Evolutionary conservation across 306 rosid species (phyloP), one percentile per base, ranked within the genome.

Genomic region (Lablab purpureus): DNA sequence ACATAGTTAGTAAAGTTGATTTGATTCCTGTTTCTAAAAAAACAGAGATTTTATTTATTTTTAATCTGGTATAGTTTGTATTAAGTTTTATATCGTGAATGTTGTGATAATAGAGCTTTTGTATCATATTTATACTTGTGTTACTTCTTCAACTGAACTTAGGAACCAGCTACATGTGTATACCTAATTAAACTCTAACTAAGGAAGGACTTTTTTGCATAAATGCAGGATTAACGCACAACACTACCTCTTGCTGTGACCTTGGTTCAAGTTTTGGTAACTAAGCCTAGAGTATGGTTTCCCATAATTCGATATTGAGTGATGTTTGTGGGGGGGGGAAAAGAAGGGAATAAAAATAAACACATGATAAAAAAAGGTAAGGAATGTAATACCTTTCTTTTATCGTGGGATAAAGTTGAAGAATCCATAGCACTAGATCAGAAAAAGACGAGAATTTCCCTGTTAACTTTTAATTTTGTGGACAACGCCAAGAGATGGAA

Each of bases 321-420:
- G 78, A 51, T 85, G 77, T 72, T 80, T 79, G 86, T 69, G 69
- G 81, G n/a, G n/a, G 84, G 76, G 76, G 22, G 71, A 74, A 32
- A 87, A 71, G 73, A 81, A 83, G 88, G 65, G 87, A 90, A 90
- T 86, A 84, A 82, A 87, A 75, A 62, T 60, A 87, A 87, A 54
- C 41, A 14, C 75, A 70, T 71, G 71, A 78, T 73, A 59, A 60
- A 67, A 77, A 82, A 85, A 66, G 88, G 79, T 50, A 56, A 74
- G 88, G 98, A 94, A 94, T 92, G 84, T 55, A 80, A 89, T 92
- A 65, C 92, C 89, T 79, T 86, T 87, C 93, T 89, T n/a, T 84
- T 87, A 72, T 77, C 67, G 12, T 10, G 52, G 84, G 84, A 84
- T 75, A 90, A 92, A 89, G 90, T 78, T 74, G 87, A 87, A 85